Evolutionary conservation across 345 rosid species (phyloP).

Genomic region (Cardiospermum halicacabum): DNA sequence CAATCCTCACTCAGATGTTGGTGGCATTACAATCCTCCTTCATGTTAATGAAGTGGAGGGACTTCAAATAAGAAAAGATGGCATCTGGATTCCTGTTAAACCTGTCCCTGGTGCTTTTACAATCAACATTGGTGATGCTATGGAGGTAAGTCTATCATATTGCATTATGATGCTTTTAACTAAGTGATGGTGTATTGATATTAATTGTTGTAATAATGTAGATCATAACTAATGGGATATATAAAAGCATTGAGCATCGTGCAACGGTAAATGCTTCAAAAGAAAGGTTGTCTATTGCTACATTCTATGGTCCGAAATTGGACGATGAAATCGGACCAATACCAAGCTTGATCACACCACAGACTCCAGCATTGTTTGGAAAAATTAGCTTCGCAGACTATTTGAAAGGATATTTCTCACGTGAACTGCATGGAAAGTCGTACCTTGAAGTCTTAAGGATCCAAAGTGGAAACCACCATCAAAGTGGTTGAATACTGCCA

Average conservation of each 20-base stretch:
- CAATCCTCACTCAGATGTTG: slow-evolving; percentile 24
- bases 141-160: no score
- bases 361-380: slow-evolving; percentile 1
- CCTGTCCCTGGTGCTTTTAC: slow-evolving; percentile 16
- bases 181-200: no score
- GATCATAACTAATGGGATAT: slow-evolving; percentile 6
- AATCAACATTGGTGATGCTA: slow-evolving; percentile 17
- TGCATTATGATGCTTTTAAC: no score
- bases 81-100: background rate
- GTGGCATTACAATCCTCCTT: slow-evolving; percentile 11
- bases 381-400: background rate
- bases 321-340: slow-evolving; percentile 9
- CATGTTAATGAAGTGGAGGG: slow-evolving; percentile 23
- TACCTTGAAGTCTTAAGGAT: background rate
- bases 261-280: background rate
- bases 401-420: background rate
- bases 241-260: slow-evolving; percentile 13
- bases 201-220: background rate
- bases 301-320: background rate
- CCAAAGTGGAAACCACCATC: background rate
- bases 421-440: background rate
- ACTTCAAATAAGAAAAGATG: slow-evolving; percentile 1
- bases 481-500: background rate
- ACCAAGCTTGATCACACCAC: slow-evolving; percentile 7
- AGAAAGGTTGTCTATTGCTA: slow-evolving; percentile 16